A percentile compares a stretch with the other conserved stretches of the same genome.
Evolutionary conservation across 2,329 filamentous ascomycete species (phyloP).

Genomic region (Scedosporium minutisporum): DNA sequence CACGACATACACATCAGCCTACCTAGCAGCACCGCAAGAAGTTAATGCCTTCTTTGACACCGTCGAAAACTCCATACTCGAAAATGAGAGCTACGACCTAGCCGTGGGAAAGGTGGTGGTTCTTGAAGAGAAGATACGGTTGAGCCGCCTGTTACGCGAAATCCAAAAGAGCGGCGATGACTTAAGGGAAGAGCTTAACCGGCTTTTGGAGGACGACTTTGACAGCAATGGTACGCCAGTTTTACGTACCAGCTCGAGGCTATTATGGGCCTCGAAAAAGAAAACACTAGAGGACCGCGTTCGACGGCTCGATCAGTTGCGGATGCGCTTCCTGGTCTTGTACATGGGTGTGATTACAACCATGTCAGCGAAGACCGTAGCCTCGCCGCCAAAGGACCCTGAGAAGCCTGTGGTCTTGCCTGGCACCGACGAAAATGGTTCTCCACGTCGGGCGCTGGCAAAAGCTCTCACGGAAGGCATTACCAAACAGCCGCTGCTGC

Average conservation of each 20-base stretch:
- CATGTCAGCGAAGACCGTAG: slow-evolving; percentile 7
- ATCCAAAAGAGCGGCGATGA: slow-evolving; percentile 53
- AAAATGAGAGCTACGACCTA: slow-evolving; percentile 55
- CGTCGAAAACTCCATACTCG: slow-evolving; percentile 51
- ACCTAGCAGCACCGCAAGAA: slow-evolving; percentile 48
- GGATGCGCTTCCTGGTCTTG: slow-evolving; percentile 55
- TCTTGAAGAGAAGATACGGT: slow-evolving; percentile 52
- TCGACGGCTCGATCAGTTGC: slow-evolving; percentile 48
- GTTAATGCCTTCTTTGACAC: slow-evolving; percentile 48
- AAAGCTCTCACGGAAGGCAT: slow-evolving; percentile 34
- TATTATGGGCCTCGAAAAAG: slow-evolving; percentile 50
- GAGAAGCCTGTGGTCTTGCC: slow-evolving; percentile 2
- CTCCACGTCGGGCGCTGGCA: slow-evolving; percentile 16
- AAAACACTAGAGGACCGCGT: slow-evolving; percentile 46
- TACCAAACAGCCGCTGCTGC: slow-evolving; percentile 36
- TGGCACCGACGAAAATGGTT: slow-evolving; percentile 20
- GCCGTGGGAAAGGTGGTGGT: slow-evolving; percentile 48
- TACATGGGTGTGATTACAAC: slow-evolving; percentile 49
- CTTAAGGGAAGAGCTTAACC: slow-evolving; percentile 49
- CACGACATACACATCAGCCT: slow-evolving; percentile 44
- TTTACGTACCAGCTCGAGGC: slow-evolving; percentile 37
- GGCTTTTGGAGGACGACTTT: slow-evolving; percentile 33
- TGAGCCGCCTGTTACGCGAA: slow-evolving; percentile 48
- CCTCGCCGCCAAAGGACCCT: slow-evolving; percentile 13
- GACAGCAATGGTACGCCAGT: slow-evolving; percentile 23